Evolutionary conservation across 2,329 filamentous ascomycete genomes (phyloP).

Genomic region (Fusarium lyarnte): DNA sequence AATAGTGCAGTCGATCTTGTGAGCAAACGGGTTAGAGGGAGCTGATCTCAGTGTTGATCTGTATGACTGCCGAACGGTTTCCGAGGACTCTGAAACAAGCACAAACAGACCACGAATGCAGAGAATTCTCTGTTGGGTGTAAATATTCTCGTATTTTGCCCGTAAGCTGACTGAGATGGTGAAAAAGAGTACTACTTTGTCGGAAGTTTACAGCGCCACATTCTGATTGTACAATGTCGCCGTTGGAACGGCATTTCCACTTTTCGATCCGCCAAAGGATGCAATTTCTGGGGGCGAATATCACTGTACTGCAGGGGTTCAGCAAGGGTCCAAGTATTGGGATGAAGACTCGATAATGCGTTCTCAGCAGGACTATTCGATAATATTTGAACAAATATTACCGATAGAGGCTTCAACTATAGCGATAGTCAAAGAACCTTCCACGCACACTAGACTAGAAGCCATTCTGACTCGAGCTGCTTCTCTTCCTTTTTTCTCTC

Average conservation of each 20-base stretch:
- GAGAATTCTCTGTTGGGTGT: neutral
- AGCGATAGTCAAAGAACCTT: neutral
- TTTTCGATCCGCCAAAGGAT: conserved; percentile 32
- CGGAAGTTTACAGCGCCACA: conserved; percentile 30
- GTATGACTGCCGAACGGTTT: conserved; percentile 14
- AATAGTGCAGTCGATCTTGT: conserved; percentile 33
- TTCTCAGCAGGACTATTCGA: neutral
- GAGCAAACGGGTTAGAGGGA: conserved; percentile 5
- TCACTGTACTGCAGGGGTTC: neutral
- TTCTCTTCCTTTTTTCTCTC: neutral
- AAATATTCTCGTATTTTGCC: neutral
- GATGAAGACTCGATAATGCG: conserved; percentile 1
- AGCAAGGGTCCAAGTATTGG: conserved; percentile 12
- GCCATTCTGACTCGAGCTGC: conserved; percentile 6
- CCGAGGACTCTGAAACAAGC: conserved; percentile 5
- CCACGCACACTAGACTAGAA: neutral
- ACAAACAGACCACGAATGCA: neutral
- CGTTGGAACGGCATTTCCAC: conserved; percentile 20
- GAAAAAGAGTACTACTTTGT: neutral
- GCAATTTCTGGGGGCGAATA: conserved; percentile 15
- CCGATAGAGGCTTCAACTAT: neutral
- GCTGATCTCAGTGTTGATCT: conserved; percentile 28
- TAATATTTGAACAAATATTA: neutral
- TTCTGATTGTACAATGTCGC: neutral
- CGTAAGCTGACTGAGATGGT: neutral